These are phyloP conservation scores for Smallanthus sonchifolius DNA, from an alignment of 129 eudicot genomes.

Conservation along the genomic window DNA sequence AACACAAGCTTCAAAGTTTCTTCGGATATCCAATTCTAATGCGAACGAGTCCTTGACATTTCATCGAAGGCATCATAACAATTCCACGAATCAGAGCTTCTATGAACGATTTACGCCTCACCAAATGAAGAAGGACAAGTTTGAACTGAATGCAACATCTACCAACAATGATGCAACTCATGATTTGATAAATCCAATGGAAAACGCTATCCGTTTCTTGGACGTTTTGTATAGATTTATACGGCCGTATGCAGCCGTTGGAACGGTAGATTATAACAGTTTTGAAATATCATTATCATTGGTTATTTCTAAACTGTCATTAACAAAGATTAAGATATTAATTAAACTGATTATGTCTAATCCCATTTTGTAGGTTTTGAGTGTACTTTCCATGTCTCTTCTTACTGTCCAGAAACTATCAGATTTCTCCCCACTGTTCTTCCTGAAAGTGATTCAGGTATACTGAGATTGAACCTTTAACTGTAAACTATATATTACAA, in stretches of 20 bases:
- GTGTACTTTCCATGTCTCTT: slow-evolving; percentile 25
- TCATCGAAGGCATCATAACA: not conserved
- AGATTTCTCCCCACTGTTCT: slow-evolving; percentile 23
- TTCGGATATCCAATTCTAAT: not conserved
- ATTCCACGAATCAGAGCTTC: not conserved
- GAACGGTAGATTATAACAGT: slow-evolving; percentile 15
- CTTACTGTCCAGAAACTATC: slow-evolving; percentile 13
- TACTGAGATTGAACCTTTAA: not conserved
- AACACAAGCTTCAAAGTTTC: slow-evolving; percentile 7
- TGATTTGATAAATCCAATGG: slow-evolving; percentile 2
- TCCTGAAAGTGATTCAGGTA: slow-evolving; percentile 22
- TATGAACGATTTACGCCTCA: not conserved
- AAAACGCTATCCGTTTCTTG: not conserved
- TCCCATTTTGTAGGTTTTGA: slow-evolving; percentile 10
- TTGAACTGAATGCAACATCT: slow-evolving; percentile 15
- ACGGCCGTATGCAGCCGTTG: slow-evolving; percentile 27
- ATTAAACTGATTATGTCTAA: not conserved
- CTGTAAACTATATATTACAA: not conserved
- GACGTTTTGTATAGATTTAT: slow-evolving; percentile 22
- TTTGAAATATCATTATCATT: not conserved
- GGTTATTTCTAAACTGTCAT: not conserved
- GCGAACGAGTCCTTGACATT: not conserved
- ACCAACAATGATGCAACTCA: slow-evolving; percentile 19
- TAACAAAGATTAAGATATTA: not conserved
- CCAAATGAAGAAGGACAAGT: slow-evolving; percentile 1